phyloP scores from a whole-genome alignment of 768 basidiomycete genomes.

The Fibroporia radiculosa region DNA sequence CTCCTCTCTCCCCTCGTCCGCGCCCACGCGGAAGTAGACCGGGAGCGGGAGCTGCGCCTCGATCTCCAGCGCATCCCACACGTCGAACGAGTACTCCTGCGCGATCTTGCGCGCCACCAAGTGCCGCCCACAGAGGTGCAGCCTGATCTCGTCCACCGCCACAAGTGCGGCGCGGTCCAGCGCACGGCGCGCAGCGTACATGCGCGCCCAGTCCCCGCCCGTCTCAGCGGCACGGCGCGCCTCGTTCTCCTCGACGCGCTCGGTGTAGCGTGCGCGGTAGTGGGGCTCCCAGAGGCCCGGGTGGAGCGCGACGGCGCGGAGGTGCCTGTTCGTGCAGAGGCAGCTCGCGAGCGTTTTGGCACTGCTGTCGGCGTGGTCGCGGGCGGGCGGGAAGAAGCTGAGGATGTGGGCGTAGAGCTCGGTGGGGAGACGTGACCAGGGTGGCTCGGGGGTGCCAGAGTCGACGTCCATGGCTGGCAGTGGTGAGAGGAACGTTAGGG shows the following conservation, averaged over 20 bases:
- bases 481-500: no score
- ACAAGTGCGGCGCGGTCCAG: constrained; percentile 35
- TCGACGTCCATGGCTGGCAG: no score
- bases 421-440: constrained; percentile 20
- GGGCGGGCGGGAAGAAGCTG: constrained; percentile 22
- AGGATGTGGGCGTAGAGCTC: constrained; percentile 33
- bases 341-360: constrained; percentile 33
- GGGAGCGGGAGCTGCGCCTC: constrained; percentile 32
- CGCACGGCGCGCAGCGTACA: constrained; percentile 37
- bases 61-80: constrained; percentile 45
- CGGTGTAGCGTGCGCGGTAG: constrained; percentile 41
- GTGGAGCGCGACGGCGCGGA: constrained; percentile 37
- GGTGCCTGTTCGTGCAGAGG: constrained; percentile 27
- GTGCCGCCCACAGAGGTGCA: constrained; percentile 29
- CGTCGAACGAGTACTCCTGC: constrained; percentile 39
- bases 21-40: constrained; percentile 13
- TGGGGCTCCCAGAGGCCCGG: constrained; percentile 44
- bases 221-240: constrained; percentile 21
- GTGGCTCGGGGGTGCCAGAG: no score
- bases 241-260: constrained; percentile 32
- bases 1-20: constrained; percentile 4
- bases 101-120: constrained; percentile 31
- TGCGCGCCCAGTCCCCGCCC: constrained; percentile 35
- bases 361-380: constrained; percentile 10
- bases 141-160: constrained; percentile 34